Percentiles rank a stretch among this genome's conserved stretches.
phyloP scores from a whole-genome alignment of 2,329 filamentous ascomycete genomes.

The Neoascochyta sp. region DNA sequence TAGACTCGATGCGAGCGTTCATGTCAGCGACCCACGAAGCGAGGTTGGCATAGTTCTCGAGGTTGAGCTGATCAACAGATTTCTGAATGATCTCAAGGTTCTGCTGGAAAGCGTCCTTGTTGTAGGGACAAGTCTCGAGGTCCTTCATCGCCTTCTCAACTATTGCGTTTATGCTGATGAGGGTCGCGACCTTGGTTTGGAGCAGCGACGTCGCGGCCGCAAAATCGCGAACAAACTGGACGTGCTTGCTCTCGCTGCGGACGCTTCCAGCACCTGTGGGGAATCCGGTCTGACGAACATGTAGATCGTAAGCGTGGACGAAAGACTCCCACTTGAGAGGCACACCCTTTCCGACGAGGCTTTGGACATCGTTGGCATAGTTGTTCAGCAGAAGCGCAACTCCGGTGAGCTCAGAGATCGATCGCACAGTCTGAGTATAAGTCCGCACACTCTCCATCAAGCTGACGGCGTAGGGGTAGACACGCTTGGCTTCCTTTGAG shows the following conservation, averaged over 20 bases:
- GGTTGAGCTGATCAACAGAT: constrained; percentile 90
- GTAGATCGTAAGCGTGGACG: constrained; percentile 91
- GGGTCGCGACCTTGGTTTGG: constrained; percentile 77
- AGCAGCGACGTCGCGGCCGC: constrained; percentile 81
- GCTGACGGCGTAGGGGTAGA: constrained; percentile 96
- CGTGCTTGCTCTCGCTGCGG: constrained; percentile 78
- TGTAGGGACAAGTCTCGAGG: constrained; percentile 79
- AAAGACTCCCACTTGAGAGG: constrained; percentile 96
- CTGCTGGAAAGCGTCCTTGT: constrained; percentile 71
- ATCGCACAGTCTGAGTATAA: constrained; percentile 79
- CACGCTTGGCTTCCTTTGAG: constrained; percentile 96
- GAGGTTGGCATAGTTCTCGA: constrained; percentile 94
- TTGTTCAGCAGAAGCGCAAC: constrained; percentile 85
- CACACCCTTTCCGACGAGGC: constrained; percentile 78
- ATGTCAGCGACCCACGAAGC: constrained; percentile 83
- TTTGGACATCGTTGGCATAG: constrained; percentile 86
- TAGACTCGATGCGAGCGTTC: constrained; percentile 79
- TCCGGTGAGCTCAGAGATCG: constrained; percentile 80
- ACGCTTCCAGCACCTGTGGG: constrained; percentile 58
- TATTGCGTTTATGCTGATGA: constrained; percentile 75
- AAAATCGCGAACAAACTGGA: constrained; percentile 94
- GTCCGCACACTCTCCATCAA: constrained; percentile 98
- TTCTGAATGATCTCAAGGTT: constrained; percentile 83
- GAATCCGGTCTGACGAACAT: constrained; percentile 62
- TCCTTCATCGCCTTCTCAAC: constrained; percentile 79